phyloP scores from a whole-genome alignment of 139 green algal species.

The Pseudopediastrum boryanum region DNA sequence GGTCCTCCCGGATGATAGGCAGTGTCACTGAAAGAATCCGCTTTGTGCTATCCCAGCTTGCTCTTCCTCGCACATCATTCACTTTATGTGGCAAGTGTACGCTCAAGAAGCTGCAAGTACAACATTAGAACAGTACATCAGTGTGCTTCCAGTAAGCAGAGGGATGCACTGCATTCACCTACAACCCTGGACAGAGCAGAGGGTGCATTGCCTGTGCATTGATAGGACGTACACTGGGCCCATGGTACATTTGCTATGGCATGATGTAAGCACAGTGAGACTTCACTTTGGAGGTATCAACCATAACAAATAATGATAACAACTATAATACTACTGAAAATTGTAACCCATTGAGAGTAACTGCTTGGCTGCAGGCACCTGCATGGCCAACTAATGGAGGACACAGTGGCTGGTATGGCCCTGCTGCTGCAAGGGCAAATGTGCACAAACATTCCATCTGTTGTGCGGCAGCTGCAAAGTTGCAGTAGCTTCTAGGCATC shows the following conservation, averaged over 20 bases:
- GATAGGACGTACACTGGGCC: not conserved
- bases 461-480: too few relatives aligned
- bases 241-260: not conserved
- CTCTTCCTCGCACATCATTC: constrained; percentile 56
- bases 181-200: not conserved
- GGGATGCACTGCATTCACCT: not conserved
- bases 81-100: constrained; percentile 62
- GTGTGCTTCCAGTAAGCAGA: not conserved
- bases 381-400: too few relatives aligned
- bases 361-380: too few relatives aligned
- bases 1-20: constrained; percentile 42
- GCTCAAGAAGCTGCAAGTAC: constrained; percentile 50
- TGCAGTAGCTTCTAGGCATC: too few relatives aligned
- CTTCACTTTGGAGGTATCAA: not conserved
- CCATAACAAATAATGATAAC: too few relatives aligned
- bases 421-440: too few relatives aligned
- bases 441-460: too few relatives aligned
- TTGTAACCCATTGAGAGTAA: too few relatives aligned
- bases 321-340: too few relatives aligned
- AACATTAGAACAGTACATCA: not conserved
- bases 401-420: too few relatives aligned
- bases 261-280: not conserved
- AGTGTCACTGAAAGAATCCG: constrained; percentile 41
- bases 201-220: not conserved
- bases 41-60: constrained; percentile 61